Evolutionary conservation across 139 green algal species (phyloP).

Genomic region (Picochlorum sp.): DNA sequence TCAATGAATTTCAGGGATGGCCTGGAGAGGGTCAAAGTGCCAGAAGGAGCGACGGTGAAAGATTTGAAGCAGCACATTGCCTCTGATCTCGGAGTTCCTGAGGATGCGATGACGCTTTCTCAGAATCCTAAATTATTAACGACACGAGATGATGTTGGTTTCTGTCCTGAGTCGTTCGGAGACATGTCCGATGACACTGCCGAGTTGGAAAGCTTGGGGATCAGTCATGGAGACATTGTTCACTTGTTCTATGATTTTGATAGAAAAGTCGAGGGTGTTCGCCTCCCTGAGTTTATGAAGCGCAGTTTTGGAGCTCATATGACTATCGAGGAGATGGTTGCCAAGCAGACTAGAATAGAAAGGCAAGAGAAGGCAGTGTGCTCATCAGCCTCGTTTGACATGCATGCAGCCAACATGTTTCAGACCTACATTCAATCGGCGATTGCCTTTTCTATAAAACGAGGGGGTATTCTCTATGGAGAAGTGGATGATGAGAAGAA

Average conservation of each 20-base stretch:
- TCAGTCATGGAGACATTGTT: constrained; percentile 58
- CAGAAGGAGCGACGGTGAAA: constrained; percentile 38
- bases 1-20: constrained; percentile 48
- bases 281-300: constrained; percentile 31
- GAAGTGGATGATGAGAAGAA: constrained; percentile 58
- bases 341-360: constrained; percentile 84
- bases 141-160: constrained; percentile 23
- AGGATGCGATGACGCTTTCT: constrained; percentile 62
- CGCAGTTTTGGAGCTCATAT: constrained; percentile 54
- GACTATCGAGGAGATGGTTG: constrained; percentile 78
- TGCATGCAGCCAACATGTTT: constrained; percentile 82
- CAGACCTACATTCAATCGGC: constrained; percentile 72
- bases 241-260: constrained; percentile 66
- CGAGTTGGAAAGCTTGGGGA: constrained; percentile 27
- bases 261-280: constrained; percentile 45
- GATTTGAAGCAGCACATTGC: constrained; percentile 49
- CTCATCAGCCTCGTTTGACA: constrained; percentile 81
- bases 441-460: constrained; percentile 87
- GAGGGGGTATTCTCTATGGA: constrained; percentile 88
- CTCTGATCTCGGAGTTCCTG: constrained; percentile 51
- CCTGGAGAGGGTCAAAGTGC: constrained; percentile 66
- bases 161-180: constrained; percentile 21
- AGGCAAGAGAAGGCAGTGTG: constrained; percentile 79
- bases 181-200: constrained; percentile 28
- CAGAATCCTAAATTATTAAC: constrained; percentile 60